Evolutionary conservation across 345 rosid genomes (phyloP), one percentile per base, ranked within the genome.

Genomic region (Hibiscus mutabilis): DNA sequence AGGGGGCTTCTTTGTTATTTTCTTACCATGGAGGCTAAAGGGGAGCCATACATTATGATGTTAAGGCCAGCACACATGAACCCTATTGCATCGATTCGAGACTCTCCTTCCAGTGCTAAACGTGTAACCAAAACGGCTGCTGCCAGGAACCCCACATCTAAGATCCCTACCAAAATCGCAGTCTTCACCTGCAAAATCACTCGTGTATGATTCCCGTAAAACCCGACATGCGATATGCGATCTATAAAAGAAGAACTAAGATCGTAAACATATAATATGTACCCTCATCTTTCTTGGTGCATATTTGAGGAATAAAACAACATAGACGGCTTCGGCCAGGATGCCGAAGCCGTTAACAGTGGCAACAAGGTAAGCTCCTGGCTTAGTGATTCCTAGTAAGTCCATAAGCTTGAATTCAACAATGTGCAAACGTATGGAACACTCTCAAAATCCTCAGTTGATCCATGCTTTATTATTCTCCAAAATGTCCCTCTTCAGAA

Each of bases 331-430:
- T 78, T 92, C 92, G 15, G 78, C 91, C 2, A 92, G 4, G 69
- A 62, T 74, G n/a, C 93, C 97, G 68, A 92, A 89, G 11, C 92
- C 85, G 76, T 87, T 88, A 21, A 92, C 85, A 11, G 97, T 89
- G 66, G 91, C 80, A 9, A 92, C 87, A 69, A 92, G 84, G 8
- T 51, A 63, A 76, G 85, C 86, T 29, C 91, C 93, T 18, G 96
- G 87, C 65, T 84, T 88, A 40, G 79, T 86, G 44, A 83, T 75
- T 4, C 97, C 96, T 92, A 92, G 74, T 88, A 92, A 31, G 92
- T 87, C 97, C 97, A 92, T 16, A 92, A 63, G 2, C 88, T 83
- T 47, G 92, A 75, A 63, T 73, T 77, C 53, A 92, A 47, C 75
- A 92, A 71, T 18, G 89, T 89, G 73, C 96, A 88, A 1, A 92